Evolutionary conservation across 1,284 basidiomycete species (phyloP), one percentile per base, ranked within the genome.

Genomic region (Apiotrichum sp.): DNA sequence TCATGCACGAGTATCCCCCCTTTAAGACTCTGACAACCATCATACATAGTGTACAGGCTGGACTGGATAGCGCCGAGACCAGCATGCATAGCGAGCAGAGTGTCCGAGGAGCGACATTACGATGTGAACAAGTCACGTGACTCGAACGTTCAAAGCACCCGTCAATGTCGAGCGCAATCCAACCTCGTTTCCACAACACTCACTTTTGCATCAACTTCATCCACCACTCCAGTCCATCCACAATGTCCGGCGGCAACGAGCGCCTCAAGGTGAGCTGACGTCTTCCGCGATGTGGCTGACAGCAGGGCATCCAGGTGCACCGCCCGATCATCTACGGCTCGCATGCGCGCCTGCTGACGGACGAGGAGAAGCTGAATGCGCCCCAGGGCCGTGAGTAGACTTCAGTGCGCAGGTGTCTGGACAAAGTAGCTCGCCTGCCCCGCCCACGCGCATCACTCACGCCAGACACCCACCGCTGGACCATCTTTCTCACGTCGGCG

Each of bases 301-400:
- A 14, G 11, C 62, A 96, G 92, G 93, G 92, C 48, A 78, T 97
- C 36, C 87, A 84, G 64, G 89, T 98, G 56, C 86, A 86, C 72
- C 82, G 96, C 45, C 89, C 93, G 0, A 85, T 99, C 63, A 89
- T 98, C 60, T 97, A 97, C 76, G 96, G 96, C 54, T 98, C 96
- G 70, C 89, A 88, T n/a, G 89, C 95, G 10, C 83, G 84, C 1
- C 84, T 93, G 34, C 74, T 98, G 60, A 86, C 84, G 0, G 80
- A 83, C 7, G 83, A 86, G 63, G 93, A 97, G 55, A 66, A 62
- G 51, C 56, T 61, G 14, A 50, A 55, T 7, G 73, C 74, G 29
- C 70, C 74, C 6, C 56, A 64, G n/a, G 65, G 63, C 6, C 74
- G 74, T 76, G 52, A 63, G 73, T 70, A 38, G 36, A 38, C 8